A percentile compares a stretch with the other conserved stretches of the same genome.
Conservation (phyloP, 164 flowering plant genomes). For the Macadamia tetraphylla region DNA sequence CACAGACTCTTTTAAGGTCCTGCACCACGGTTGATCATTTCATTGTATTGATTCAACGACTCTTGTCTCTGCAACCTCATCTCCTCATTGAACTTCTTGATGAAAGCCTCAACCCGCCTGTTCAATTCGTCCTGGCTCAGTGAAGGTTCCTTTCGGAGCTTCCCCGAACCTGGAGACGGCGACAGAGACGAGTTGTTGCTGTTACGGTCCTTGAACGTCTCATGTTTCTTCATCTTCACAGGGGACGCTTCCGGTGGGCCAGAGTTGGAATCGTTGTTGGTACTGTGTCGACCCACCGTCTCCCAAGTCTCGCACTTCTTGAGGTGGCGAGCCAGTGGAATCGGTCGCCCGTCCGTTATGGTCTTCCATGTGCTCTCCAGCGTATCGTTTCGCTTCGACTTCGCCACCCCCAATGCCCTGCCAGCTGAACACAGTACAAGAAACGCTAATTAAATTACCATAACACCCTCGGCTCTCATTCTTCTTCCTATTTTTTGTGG, state of each 20-base stretch:
- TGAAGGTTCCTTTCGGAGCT: slow-evolving; percentile 17
- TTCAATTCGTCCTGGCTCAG: slow-evolving; percentile 30
- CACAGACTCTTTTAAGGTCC: background rate
- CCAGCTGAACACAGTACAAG: slow-evolving; percentile 18
- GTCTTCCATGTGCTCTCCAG: slow-evolving; percentile 85
- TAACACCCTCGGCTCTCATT: background rate
- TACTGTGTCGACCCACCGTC: slow-evolving; percentile 18
- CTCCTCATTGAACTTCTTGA: slow-evolving; percentile 17
- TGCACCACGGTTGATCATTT: slow-evolving; percentile 20
- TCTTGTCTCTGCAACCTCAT: slow-evolving; percentile 28
- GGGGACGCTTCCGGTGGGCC: background rate
- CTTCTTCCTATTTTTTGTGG: too few relatives aligned
- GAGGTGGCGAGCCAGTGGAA: slow-evolving; percentile 43
- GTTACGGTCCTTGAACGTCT: too few relatives aligned
- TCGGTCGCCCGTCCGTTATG: too few relatives aligned
- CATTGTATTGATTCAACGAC: slow-evolving; percentile 18
- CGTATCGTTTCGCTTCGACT: slow-evolving; percentile 58
- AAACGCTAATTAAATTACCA: background rate
- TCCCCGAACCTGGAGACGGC: background rate
- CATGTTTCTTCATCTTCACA: background rate
- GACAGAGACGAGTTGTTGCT: background rate
- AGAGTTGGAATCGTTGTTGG: too few relatives aligned
- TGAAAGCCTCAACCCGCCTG: slow-evolving; percentile 28
- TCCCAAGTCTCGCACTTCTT: slow-evolving; percentile 73
- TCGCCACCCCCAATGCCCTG: slow-evolving; percentile 47